Base-by-base conservation (phyloP, 169 alveolate species). In the Plasmodium vivax region DNA sequence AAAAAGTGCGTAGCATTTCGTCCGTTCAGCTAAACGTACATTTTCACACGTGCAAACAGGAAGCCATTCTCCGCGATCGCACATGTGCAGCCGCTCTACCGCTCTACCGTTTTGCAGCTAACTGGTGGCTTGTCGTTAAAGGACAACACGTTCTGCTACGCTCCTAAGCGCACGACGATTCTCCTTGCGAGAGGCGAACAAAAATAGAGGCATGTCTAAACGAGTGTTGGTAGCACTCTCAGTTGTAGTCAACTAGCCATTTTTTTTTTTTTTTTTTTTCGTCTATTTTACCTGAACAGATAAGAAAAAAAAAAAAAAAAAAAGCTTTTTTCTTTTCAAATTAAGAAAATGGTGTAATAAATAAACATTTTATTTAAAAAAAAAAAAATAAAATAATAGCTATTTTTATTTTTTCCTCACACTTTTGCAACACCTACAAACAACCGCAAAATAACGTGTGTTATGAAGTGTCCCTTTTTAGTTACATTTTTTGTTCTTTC, bases 321-420 rank as follows among this genome's bases (percentile, higher is more conserved):
- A 83, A 41, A 47, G 81, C 34, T 19, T 54, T 5, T 27, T 9
- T 16, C 72, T 54, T 83, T 54, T 36, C 19, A 12, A 58, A 19
- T 58, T 83, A 45, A 43, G 0, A 9, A 54, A 34, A 14, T 58
- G 72, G 30, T n/a, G 10, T 36, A 41, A 45, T 34, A 83, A 83
- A 58, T 58, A 58, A 77, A 74, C 38, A 62, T 19, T 62, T 62
- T 68, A 10, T 83, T 58, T n/a, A 14, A 23, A 80, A 80, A 80
- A 43, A 80, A 43, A 27, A 62, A 83, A 83, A 83, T 32, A 83
- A 83, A 82, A 83, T 54, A 83, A 83, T 34, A 54, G 83, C 32
- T 32, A 77, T 45, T 38, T 41, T 72, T 71, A 2, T 84, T 84
- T 38, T 82, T 10, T 72, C 27, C 36, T 71, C 23, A 47, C 43